phyloP scores from a whole-genome alignment of 352 stramenopile genomes.

The Pythium diclinum region DNA sequence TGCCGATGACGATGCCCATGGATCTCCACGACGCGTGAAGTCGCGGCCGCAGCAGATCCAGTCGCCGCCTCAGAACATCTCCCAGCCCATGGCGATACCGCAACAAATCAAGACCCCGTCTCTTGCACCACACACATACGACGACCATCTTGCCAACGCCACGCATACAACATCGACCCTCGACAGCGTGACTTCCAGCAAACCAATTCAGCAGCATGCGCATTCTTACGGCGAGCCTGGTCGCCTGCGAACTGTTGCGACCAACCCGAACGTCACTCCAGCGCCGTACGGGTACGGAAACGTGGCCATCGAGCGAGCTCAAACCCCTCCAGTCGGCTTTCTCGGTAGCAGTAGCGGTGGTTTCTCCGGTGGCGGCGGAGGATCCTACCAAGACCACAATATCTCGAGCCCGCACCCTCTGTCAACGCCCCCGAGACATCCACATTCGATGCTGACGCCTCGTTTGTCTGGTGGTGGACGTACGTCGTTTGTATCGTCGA shows the following conservation, averaged over 20 bases:
- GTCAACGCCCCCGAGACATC: constrained; percentile 68
- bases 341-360: constrained; percentile 20
- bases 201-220: constrained; percentile 40
- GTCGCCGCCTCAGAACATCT: constrained; percentile 47
- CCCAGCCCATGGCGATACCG: constrained; percentile 80
- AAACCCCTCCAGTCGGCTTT: constrained; percentile 13
- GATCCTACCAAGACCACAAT: constrained; percentile 43
- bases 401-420: constrained; percentile 33
- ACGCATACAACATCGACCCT: constrained; percentile 18
- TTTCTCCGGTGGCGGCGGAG: constrained; percentile 28
- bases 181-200: constrained; percentile 23
- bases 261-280: constrained; percentile 64
- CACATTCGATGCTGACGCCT: constrained; percentile 51
- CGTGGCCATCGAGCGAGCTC: constrained; percentile 51
- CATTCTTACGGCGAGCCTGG: constrained; percentile 72
- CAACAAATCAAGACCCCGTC: constrained; percentile 40
- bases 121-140: constrained; percentile 17
- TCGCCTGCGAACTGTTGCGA: constrained; percentile 35
- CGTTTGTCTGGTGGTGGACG: constrained; percentile 29
- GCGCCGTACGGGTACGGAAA: constrained; percentile 78
- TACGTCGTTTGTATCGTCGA: constrained; percentile 28
- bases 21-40: not conserved
- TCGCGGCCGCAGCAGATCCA: constrained; percentile 17
- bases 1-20: not conserved
- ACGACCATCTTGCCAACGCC: constrained; percentile 23